Base-by-base conservation (phyloP, 768 basidiomycete species). In the Boletus rex-veris region DNA sequence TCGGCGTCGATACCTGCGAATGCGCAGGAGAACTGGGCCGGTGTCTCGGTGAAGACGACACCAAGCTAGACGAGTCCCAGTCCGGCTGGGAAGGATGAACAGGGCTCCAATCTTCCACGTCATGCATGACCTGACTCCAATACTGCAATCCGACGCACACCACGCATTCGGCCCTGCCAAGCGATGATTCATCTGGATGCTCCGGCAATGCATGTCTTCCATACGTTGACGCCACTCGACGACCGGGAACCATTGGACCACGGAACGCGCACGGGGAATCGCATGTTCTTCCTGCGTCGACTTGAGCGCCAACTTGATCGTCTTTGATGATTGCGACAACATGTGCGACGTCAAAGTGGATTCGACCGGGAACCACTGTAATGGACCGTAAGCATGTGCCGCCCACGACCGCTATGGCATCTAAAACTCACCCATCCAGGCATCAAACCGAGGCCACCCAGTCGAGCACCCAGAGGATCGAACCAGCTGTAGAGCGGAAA, bases 171-270 rank as follows among this genome's bases (percentile, higher is more conserved):
- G n/a, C n/a, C n/a, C n/a, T n/a, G n/a, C n/a, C n/a, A n/a, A n/a
- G n/a, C n/a, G n/a, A n/a, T n/a, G n/a, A n/a, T n/a, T n/a, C n/a
- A n/a, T n/a, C n/a, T n/a, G n/a, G n/a, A n/a, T n/a, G n/a, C n/a
- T n/a, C n/a, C n/a, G n/a, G n/a, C n/a, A n/a, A n/a, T n/a, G 94
- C 79, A 96, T 91, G 69, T 96, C 94, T 73, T 97, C 94, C 78
- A 86, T 90, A 45, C 90, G 84, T 68, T 96, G 93, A 65, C 94
- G 89, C 94, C 94, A 97, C 74, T 97, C 93, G 26, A 97, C 89
- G 52, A 97, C 94, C 5, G 94, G 94, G 88, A 97, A 97, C 64
- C 94, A 90, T 65, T 96, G 94, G 4, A 97, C 81, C 16, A 92
- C 94, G 15, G 94, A 96, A 40, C 94, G 84, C 40, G 93, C 94